These are phyloP conservation scores for Endoconidiophora polonica DNA, from an alignment of 2,329 filamentous ascomycete species.

Conservation along the genomic window DNA sequence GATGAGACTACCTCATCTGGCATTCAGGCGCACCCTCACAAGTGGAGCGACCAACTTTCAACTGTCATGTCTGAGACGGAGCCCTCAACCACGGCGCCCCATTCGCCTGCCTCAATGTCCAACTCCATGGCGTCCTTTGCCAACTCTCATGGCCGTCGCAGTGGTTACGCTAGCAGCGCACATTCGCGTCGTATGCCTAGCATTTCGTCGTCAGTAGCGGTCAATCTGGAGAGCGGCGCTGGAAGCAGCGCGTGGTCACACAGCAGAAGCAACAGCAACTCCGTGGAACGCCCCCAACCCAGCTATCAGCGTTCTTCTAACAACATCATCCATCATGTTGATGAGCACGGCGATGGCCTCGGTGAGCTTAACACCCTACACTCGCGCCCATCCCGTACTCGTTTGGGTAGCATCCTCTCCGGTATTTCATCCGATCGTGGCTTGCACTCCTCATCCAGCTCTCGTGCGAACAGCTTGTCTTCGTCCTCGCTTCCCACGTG, in stretches of 20 bases:
- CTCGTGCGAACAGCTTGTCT: conserved; percentile 29
- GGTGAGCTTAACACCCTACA: conserved; percentile 39
- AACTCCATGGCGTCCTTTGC: conserved; percentile 25
- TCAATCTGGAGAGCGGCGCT: conserved; percentile 12
- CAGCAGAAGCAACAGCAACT: conserved; percentile 26
- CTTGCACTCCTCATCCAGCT: conserved; percentile 35
- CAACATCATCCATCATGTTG: conserved; percentile 34
- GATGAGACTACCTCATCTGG: neutral
- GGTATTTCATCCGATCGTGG: conserved; percentile 34
- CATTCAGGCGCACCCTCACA: conserved; percentile 35
- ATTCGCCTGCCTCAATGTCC: conserved; percentile 27
- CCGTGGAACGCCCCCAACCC: conserved; percentile 33
- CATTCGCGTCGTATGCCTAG: conserved; percentile 39
- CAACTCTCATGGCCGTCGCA: conserved; percentile 20
- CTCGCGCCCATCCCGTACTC: conserved; percentile 35
- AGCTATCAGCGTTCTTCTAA: conserved; percentile 22
- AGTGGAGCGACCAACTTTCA: conserved; percentile 48
- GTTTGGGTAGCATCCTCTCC: conserved; percentile 32
- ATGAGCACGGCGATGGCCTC: conserved; percentile 48
- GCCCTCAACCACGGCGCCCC: conserved; percentile 22
- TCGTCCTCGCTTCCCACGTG: conserved; percentile 33
- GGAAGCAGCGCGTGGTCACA: conserved; percentile 20
- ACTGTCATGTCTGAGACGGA: conserved; percentile 48
- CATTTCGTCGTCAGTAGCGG: conserved; percentile 36
- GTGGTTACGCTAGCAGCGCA: conserved; percentile 30